phyloP scores from a whole-genome alignment of 768 basidiomycete genomes.

The Galerina sulciceps region DNA sequence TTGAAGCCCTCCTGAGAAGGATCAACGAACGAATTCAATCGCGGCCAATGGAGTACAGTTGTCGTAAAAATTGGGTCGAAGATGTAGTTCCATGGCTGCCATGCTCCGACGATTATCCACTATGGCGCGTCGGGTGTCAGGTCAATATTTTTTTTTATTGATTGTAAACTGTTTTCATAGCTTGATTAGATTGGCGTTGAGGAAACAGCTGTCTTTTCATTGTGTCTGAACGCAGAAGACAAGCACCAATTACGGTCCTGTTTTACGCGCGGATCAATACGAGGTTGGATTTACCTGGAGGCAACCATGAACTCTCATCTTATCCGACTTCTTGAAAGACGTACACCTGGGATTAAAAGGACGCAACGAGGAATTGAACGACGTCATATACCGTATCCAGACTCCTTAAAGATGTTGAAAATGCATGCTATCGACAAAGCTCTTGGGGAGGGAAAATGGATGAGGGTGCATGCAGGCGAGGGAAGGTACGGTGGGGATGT shows the following conservation, averaged over 20 bases:
- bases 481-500: conserved; percentile 14
- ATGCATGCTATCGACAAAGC: background rate
- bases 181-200: background rate
- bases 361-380: background rate
- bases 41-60: too few relatives aligned
- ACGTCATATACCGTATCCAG: background rate
- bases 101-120: background rate
- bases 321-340: background rate
- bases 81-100: background rate
- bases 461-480: conserved; percentile 8
- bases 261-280: conserved; percentile 11
- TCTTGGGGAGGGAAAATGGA: conserved; percentile 1
- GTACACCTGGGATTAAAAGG: conserved; percentile 5
- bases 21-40: too few relatives aligned
- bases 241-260: conserved; percentile 9
- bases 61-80: too few relatives aligned
- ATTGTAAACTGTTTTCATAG: background rate
- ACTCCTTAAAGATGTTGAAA: background rate
- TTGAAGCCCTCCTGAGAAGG: too few relatives aligned
- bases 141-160: background rate
- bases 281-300: conserved; percentile 17
- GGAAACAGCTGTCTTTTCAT: background rate
- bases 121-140: conserved; percentile 2
- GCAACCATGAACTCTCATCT: conserved; percentile 2
- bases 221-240: background rate